phyloP scores from a whole-genome alignment of 225 moss, liverwort and hornwort species.

The Ulota crispa region DNA sequence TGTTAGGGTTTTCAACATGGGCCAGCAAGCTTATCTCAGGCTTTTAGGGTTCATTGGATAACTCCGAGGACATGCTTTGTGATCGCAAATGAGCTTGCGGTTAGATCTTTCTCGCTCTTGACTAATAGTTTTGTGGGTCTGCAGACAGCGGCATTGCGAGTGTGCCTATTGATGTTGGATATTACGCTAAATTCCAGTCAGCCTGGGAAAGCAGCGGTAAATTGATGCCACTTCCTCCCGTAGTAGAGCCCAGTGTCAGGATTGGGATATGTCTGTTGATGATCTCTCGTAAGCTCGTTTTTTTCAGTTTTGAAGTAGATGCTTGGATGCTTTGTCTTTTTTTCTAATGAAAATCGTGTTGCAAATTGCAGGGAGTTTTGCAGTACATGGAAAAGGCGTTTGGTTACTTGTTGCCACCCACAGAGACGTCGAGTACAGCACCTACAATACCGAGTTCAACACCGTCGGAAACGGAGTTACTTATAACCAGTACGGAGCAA shows the following conservation, averaged over 20 bases:
- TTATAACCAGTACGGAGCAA: slow-evolving; percentile 35
- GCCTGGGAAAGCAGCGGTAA: slow-evolving; percentile 90
- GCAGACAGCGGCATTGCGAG: slow-evolving; percentile 87
- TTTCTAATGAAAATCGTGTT: background rate
- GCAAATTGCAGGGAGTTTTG: slow-evolving; percentile 73
- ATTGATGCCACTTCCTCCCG: slow-evolving; percentile 17
- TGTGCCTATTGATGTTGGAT: slow-evolving; percentile 87
- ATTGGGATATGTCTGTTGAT: background rate
- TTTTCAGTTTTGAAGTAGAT: background rate
- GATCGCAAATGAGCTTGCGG: background rate
- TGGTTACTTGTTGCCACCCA: slow-evolving; percentile 79
- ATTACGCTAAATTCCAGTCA: slow-evolving; percentile 86
- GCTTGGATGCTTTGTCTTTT: slow-evolving; percentile 10
- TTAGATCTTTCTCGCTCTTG: slow-evolving; percentile 1
- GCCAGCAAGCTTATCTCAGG: background rate
- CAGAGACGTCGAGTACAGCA: slow-evolving; percentile 53
- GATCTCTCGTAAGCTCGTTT: background rate
- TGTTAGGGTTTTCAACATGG: background rate
- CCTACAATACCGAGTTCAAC: slow-evolving; percentile 27
- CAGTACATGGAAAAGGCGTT: slow-evolving; percentile 98
- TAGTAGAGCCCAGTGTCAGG: background rate
- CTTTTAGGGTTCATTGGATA: background rate
- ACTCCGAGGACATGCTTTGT: background rate
- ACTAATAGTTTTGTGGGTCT: slow-evolving; percentile 20
- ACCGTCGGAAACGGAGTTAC: slow-evolving; percentile 35